A percentile compares a stretch with the other conserved stretches of the same genome.
Evolutionary conservation across 495 filamentous ascomycete genomes (phyloP).

Genomic region (Talaromyces wortmannii): DNA sequence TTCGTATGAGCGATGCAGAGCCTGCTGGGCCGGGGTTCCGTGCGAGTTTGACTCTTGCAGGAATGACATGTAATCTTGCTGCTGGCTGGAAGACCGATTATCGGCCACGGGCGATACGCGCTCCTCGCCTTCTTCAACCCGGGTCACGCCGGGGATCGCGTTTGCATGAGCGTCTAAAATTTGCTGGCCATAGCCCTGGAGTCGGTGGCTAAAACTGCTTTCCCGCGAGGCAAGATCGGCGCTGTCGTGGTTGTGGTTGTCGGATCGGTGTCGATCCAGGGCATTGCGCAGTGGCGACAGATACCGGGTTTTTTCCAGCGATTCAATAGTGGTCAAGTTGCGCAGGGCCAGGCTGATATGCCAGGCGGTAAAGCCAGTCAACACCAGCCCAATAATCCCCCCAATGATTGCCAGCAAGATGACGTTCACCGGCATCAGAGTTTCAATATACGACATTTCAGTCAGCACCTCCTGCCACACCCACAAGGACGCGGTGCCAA

Average conservation of each 20-base stretch:
- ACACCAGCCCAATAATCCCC: constrained; percentile 84
- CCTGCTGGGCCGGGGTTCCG: constrained; percentile 35
- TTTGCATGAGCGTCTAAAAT: constrained; percentile 78
- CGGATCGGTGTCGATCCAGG: constrained; percentile 54
- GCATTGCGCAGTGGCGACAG: constrained; percentile 67
- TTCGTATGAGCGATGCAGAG: constrained; percentile 54
- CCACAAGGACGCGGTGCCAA: constrained; percentile 64
- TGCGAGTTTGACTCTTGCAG: constrained; percentile 7
- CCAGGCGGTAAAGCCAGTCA: constrained; percentile 88
- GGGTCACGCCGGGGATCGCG: constrained; percentile 70
- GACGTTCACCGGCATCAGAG: constrained; percentile 81
- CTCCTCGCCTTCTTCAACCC: constrained; percentile 73
- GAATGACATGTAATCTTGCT: constrained; percentile 3
- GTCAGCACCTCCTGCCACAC: constrained; percentile 73
- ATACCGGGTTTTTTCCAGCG: constrained; percentile 89
- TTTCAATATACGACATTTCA: constrained; percentile 55
- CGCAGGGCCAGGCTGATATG: constrained; percentile 75
- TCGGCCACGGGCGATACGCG: constrained; percentile 21
- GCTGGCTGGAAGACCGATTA: constrained; percentile 11
- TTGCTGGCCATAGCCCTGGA: constrained; percentile 66
- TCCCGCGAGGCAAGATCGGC: constrained; percentile 41
- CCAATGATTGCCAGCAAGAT: constrained; percentile 78
- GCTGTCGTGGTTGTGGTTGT: constrained; percentile 28
- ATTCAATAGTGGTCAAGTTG: constrained; percentile 91
- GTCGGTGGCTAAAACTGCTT: constrained; percentile 45